Evolutionary conservation across 495 filamentous ascomycete genomes (phyloP).

Genomic region (Neurospora sp.): DNA sequence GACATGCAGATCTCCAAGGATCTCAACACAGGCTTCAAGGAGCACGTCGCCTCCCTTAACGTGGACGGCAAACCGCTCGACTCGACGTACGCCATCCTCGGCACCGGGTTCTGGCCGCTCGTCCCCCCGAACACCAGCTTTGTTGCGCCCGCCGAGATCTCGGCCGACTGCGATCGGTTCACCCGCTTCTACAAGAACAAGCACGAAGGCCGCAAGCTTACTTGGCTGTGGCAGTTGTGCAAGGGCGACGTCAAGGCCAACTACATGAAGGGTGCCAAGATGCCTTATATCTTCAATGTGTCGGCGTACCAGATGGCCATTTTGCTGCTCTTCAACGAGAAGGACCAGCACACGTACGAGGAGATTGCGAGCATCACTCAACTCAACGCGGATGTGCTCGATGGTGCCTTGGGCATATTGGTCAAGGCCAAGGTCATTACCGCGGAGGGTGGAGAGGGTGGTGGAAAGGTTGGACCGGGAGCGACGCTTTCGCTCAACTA

Average conservation of each 20-base stretch:
- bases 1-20: constrained; percentile 99
- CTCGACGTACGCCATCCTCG: constrained; percentile 76
- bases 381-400: constrained; percentile 68
- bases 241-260: constrained; percentile 94
- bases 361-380: constrained; percentile 76
- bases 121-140: constrained; percentile 76
- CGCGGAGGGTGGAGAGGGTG: constrained; percentile 49
- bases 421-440: constrained; percentile 83
- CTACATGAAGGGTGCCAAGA: constrained; percentile 79
- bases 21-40: constrained; percentile 76
- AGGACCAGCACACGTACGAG: constrained; percentile 73
- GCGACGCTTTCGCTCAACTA: constrained; percentile 75
- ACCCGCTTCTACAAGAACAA: constrained; percentile 87
- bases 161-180: constrained; percentile 81
- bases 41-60: constrained; percentile 40
- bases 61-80: constrained; percentile 41
- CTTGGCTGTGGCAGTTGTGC: constrained; percentile 96
- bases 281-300: constrained; percentile 93
- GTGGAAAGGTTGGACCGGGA: constrained; percentile 62
- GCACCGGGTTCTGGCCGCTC: constrained; percentile 96
- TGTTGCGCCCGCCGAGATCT: constrained; percentile 73
- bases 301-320: constrained; percentile 97
- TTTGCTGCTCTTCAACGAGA: constrained; percentile 90
- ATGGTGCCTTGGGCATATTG: constrained; percentile 73
- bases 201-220: constrained; percentile 90